Conservation (phyloP, 306 rosid genomes). For the Fagus crenata region DNA sequence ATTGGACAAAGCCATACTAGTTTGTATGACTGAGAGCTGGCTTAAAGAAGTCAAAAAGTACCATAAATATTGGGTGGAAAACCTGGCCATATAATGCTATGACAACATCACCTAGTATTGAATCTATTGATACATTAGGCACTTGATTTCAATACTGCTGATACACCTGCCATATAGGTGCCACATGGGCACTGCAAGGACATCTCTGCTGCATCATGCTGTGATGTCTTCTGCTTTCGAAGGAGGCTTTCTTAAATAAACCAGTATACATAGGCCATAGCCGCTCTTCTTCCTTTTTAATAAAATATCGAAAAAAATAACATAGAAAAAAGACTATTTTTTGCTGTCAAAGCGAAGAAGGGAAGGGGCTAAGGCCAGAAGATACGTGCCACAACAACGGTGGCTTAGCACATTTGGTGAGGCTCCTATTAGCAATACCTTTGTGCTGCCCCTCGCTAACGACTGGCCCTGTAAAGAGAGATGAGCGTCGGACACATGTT, state of each 20-base stretch:
- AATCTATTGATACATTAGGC: neutral
- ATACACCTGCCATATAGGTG: neutral
- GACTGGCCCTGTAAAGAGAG: neutral
- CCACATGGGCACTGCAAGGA: neutral
- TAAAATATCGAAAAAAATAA: neutral
- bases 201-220: neutral
- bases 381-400: neutral
- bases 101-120: neutral
- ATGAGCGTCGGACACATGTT: neutral
- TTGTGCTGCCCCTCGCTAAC: neutral
- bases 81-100: neutral
- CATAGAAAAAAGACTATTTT: neutral
- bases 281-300: neutral
- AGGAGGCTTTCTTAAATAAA: neutral
- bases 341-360: neutral
- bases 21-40: neutral
- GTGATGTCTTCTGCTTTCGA: neutral
- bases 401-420: neutral
- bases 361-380: neutral
- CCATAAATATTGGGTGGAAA: neutral
- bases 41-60: neutral
- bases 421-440: neutral
- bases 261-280: neutral
- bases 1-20: neutral
- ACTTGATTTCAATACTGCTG: neutral